A percentile compares a stretch with the other conserved stretches of the same genome.
phyloP scores from a whole-genome alignment of 1,284 basidiomycete species.

The Inonotus obliquus region DNA sequence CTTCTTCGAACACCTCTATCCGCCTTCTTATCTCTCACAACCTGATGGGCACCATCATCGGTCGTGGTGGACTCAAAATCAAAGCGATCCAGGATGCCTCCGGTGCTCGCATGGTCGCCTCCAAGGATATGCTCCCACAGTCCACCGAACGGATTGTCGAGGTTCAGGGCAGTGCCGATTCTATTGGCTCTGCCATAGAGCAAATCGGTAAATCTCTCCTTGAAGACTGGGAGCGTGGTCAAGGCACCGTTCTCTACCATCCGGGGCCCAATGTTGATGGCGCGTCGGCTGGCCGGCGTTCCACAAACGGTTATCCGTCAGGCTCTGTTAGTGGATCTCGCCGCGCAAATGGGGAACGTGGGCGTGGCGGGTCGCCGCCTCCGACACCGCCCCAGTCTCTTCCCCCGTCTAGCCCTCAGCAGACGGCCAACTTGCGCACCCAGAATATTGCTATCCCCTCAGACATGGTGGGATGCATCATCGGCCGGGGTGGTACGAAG shows the following conservation, averaged over 20 bases:
- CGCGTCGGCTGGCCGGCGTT: slow-evolving; percentile 44
- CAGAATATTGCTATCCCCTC: slow-evolving; percentile 99
- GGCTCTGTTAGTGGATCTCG: slow-evolving; percentile 42
- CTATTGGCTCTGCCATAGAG: slow-evolving; percentile 87
- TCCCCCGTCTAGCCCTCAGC: slow-evolving; percentile 49
- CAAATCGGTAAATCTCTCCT: slow-evolving; percentile 95
- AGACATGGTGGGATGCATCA: slow-evolving; percentile 99
- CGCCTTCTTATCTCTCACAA: slow-evolving; percentile 97
- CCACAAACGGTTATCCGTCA: slow-evolving; percentile 37
- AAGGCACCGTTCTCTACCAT: slow-evolving; percentile 93
- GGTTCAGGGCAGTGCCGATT: slow-evolving; percentile 88
- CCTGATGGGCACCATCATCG: slow-evolving; percentile 99
- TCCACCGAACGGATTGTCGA: slow-evolving; percentile 98
- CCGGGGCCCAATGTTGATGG: slow-evolving; percentile 80
- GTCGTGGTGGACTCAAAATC: slow-evolving; percentile 95
- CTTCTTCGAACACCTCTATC: slow-evolving; percentile 81
- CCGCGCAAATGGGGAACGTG: slow-evolving; percentile 56
- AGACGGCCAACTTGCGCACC: slow-evolving; percentile 79
- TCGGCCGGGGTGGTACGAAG: slow-evolving; percentile 95
- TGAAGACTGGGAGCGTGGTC: slow-evolving; percentile 94
- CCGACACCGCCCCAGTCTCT: slow-evolving; percentile 46
- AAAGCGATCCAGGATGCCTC: slow-evolving; percentile 99
- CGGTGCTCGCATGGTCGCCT: slow-evolving; percentile 96
- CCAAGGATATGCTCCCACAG: slow-evolving; percentile 98
- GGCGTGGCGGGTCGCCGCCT: slow-evolving; percentile 44